Base-by-base conservation (phyloP, 2,329 filamentous ascomycete species). In the Talaromyces sp. region DNA sequence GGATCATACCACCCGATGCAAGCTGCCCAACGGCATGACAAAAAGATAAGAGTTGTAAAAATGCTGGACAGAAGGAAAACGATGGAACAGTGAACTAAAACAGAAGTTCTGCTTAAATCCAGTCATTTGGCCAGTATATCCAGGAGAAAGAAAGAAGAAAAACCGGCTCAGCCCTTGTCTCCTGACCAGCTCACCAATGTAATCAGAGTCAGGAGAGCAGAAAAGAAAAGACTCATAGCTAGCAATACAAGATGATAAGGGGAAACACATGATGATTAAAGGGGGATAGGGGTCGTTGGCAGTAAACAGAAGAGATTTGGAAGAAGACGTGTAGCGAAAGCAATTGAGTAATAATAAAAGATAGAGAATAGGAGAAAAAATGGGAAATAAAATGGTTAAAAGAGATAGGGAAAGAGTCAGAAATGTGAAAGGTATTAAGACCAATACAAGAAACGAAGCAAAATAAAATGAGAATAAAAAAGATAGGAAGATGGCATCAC, bases 221-320 rank as follows among this genome's bases (percentile, higher is more conserved):
- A 63, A 53, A 57, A 49, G 56, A 56, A 64, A 58, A 64, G 65
- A 56, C 63, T 67, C 68, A 66, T 71, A 70, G 61, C 66, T 72
- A 73, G 65, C 70, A 73, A 73, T 72, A 72, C 70, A 74, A 63
- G 45, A 55, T 63, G 52, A 58, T 70, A 66, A 64, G 46, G 61
- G 61, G 63, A 66, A 60, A 48, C 57, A 59, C 47, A 64, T 62
- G 55, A 56, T 58, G 46, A 66, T 64, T 57, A 61, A 59, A 60
- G 54, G 52, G 49, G 62, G 66, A 65, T 68, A 67, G 65, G 69
- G 49, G 51, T 60, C 56, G 58, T 63, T 57, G 57, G 52, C 53
- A 41, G 46, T 58, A 57, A 66, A 67, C 48, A 51, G 60, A 64
- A 61, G 49, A 57, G 45, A 44, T 65, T 65, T 63, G 24, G 24